Base-by-base conservation (phyloP, 176 grass and related monocot genomes). In the Microstegium vimineum region DNA sequence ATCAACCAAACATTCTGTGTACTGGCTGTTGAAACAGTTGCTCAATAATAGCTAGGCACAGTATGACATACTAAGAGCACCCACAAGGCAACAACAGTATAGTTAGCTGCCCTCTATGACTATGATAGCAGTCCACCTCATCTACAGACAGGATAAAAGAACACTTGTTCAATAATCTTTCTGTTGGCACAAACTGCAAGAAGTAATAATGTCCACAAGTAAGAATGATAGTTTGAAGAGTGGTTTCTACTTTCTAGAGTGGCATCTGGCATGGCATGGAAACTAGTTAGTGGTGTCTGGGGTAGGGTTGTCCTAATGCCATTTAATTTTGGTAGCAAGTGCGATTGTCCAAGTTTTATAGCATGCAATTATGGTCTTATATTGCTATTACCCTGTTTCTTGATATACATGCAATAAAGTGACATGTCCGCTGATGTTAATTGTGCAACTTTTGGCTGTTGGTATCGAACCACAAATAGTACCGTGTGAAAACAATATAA, bases 1-100 rank as follows among this genome's bases (percentile, higher is more conserved):
- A 56, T 74, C 4, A 85, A 16, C 8, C 32, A 81, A 89, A 69
- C 46, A 70, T 76, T 59, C 4, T 81, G 31, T 59, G n/a, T 27
- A 69, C 40, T 69, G 52, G 23, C 10, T 81, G 32, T 63, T 85
- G 40, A 81, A 40, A 72, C 10, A 59, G 57, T 66, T 65, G 16
- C 54, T 71, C 12, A 57, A 28, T 81, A 43, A 86, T 82, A 65
- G 34, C 62, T 76, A 57, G 11, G 27, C 54, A 77, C 27, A 70
- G 33, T 62, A 70, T 51, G 51, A 27, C 35, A 47, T 66, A 25
- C 54, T 59, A 25, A 59, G 52, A 22, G 51, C 54, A 59, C 54
- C 54, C n/a, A 59, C 54, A 23, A 57, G 18, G 54, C 22, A 22
- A 57, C n/a, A 59, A 59, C n/a, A 25, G 22, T 25, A 59, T 23